These are phyloP conservation scores for Ustilago shanxiensis DNA, from an alignment of 1,284 basidiomycete species.

Conservation along the genomic window DNA sequence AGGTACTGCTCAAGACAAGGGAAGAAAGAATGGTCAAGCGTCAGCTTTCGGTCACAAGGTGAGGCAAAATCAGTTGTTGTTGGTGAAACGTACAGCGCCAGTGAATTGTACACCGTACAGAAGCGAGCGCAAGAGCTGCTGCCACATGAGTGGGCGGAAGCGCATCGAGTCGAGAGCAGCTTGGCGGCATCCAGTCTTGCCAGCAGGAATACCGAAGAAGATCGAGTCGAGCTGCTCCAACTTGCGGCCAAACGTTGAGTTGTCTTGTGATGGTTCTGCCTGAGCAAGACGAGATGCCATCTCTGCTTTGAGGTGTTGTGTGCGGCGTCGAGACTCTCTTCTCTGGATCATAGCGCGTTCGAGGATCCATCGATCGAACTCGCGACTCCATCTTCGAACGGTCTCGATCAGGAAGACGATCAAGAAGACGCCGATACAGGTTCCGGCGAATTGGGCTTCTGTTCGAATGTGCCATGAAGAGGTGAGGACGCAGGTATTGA, in stretches of 20 bases:
- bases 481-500: conserved; percentile 58
- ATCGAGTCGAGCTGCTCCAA: conserved; percentile 44
- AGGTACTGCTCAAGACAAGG: conserved; percentile 42
- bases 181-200: conserved; percentile 23
- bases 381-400: conserved; percentile 56
- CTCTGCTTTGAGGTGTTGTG: conserved; percentile 32
- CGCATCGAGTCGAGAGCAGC: conserved; percentile 44
- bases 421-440: conserved; percentile 63
- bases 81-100: conserved; percentile 50
- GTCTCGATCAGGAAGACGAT: conserved; percentile 62
- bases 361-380: conserved; percentile 61
- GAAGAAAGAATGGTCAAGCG: background rate
- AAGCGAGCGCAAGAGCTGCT: conserved; percentile 60
- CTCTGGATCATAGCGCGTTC: conserved; percentile 40
- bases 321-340: conserved; percentile 28
- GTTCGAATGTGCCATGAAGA: conserved; percentile 59
- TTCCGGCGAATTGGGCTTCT: conserved; percentile 58
- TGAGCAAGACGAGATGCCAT: conserved; percentile 32
- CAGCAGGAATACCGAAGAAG: conserved; percentile 40
- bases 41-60: conserved; percentile 1
- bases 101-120: conserved; percentile 62
- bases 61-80: too few species aligned
- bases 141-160: conserved; percentile 50
- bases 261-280: conserved; percentile 27
- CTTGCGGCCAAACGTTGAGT: conserved; percentile 19